phyloP scores from a whole-genome alignment of 2,329 filamentous ascomycete species.

The Xylaria sp. region DNA sequence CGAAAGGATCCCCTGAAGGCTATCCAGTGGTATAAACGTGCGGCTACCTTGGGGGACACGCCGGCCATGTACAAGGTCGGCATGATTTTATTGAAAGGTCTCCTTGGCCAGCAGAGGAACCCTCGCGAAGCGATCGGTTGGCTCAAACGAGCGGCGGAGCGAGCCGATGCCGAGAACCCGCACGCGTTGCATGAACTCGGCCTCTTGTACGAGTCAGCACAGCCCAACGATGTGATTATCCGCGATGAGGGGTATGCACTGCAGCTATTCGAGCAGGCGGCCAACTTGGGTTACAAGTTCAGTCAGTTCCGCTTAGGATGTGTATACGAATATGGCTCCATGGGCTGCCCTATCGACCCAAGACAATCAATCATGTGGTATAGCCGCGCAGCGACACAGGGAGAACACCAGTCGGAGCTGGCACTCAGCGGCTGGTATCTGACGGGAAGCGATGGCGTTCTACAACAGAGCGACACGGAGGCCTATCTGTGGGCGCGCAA shows the following conservation, averaged over 20 bases:
- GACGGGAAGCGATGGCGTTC: constrained; percentile 84
- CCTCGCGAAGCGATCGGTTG: constrained; percentile 86
- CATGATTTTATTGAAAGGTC: constrained; percentile 91
- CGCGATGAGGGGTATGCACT: constrained; percentile 82
- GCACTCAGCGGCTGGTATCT: constrained; percentile 92
- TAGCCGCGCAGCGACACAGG: constrained; percentile 85
- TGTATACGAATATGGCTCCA: constrained; percentile 85
- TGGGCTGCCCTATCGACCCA: constrained; percentile 83
- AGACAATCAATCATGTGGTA: constrained; percentile 93
- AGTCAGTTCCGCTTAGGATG: constrained; percentile 89
- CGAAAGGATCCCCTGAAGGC: constrained; percentile 90
- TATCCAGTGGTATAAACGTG: constrained; percentile 97
- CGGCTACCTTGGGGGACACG: constrained; percentile 85
- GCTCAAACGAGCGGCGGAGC: constrained; percentile 91
- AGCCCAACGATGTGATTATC: constrained; percentile 72
- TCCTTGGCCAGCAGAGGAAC: constrained; percentile 85
- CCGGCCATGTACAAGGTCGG: constrained; percentile 99
- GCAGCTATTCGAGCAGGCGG: constrained; percentile 83
- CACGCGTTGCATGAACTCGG: constrained; percentile 92
- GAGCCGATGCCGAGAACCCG: constrained; percentile 86
- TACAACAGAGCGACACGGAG: constrained; percentile 92
- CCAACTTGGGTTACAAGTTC: constrained; percentile 90
- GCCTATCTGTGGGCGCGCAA: constrained; percentile 97
- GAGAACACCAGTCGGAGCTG: constrained; percentile 91
- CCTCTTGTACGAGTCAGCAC: constrained; percentile 67